Evolutionary conservation across 352 stramenopile species (phyloP).

Genomic region (Phytophthora idaei): DNA sequence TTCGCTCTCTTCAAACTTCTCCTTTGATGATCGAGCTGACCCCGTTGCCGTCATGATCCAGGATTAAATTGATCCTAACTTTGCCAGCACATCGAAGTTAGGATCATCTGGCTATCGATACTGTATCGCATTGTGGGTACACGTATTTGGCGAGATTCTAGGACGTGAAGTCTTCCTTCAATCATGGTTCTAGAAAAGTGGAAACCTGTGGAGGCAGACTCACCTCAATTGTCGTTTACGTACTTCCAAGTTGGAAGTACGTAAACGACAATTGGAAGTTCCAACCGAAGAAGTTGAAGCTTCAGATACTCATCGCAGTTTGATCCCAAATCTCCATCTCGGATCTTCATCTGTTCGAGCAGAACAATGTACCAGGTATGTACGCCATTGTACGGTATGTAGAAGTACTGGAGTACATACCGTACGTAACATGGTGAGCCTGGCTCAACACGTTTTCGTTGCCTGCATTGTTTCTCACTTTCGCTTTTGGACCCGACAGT

Average conservation of each 20-base stretch:
- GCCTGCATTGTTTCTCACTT: constrained; percentile 19
- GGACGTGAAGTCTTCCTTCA: no score
- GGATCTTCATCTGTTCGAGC: constrained; percentile 28
- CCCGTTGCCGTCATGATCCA: background rate
- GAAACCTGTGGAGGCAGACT: background rate
- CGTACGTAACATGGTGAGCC: constrained; percentile 5
- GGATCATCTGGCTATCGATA: background rate
- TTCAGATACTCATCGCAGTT: constrained; percentile 7
- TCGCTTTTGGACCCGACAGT: constrained; percentile 4
- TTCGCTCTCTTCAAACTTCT: no score
- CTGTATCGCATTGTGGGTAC: no score
- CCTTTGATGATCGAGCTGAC: background rate
- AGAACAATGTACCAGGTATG: constrained; percentile 3
- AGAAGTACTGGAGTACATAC: no score
- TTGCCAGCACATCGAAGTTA: background rate
- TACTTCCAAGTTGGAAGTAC: no score
- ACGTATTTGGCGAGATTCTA: no score
- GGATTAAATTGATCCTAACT: background rate
- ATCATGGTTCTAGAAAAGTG: no score
- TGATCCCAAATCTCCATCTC: constrained; percentile 10
- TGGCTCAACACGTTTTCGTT: constrained; percentile 17
- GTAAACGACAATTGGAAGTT: background rate
- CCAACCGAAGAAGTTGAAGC: background rate
- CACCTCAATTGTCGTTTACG: background rate
- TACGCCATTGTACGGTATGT: no score